A percentile compares a stretch with the other conserved stretches of the same genome.
phyloP scores from a whole-genome alignment of 192 early-diverging fungal species.

The Rhizophlyctis rosea region DNA sequence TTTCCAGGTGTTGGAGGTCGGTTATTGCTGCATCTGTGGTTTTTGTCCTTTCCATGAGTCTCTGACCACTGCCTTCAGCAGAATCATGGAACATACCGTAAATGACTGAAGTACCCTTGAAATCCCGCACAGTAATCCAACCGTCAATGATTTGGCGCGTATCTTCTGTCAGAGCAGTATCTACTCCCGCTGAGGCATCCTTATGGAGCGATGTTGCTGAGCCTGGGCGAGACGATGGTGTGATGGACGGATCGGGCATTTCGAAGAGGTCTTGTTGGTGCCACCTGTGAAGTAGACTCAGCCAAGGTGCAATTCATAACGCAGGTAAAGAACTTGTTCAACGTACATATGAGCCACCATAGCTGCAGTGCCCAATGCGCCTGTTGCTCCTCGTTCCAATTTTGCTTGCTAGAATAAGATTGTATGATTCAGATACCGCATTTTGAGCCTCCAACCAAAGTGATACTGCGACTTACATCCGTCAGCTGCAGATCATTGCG shows the following conservation, averaged over 20 bases:
- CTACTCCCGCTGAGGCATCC: not conserved
- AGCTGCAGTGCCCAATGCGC: constrained; percentile 9
- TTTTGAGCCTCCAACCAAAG: not conserved
- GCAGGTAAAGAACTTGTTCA: not conserved
- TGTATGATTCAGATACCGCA: not conserved
- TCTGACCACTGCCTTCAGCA: constrained; percentile 12
- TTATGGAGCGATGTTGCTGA: not conserved
- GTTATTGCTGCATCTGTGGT: constrained; percentile 39
- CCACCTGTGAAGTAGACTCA: constrained; percentile 12
- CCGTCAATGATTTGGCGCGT: constrained; percentile 30
- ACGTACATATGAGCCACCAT: constrained; percentile 31
- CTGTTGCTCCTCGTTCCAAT: not conserved
- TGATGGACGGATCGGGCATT: constrained; percentile 20
- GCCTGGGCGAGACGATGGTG: not conserved
- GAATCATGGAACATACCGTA: constrained; percentile 50
- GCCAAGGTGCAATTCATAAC: not conserved
- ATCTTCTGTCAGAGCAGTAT: constrained; percentile 33
- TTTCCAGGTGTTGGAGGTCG: constrained; percentile 46
- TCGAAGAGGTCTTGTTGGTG: constrained; percentile 42
- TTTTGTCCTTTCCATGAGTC: not conserved
- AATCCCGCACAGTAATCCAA: constrained; percentile 34
- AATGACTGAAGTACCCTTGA: constrained; percentile 36
- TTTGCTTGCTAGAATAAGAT: not conserved
- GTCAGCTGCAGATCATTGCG: not conserved
- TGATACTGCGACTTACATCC: not conserved